Percentiles rank a stretch among this genome's conserved stretches.
Evolutionary conservation across 2,329 filamentous ascomycete genomes (phyloP).

Genomic region (Ciborinia camelliae): DNA sequence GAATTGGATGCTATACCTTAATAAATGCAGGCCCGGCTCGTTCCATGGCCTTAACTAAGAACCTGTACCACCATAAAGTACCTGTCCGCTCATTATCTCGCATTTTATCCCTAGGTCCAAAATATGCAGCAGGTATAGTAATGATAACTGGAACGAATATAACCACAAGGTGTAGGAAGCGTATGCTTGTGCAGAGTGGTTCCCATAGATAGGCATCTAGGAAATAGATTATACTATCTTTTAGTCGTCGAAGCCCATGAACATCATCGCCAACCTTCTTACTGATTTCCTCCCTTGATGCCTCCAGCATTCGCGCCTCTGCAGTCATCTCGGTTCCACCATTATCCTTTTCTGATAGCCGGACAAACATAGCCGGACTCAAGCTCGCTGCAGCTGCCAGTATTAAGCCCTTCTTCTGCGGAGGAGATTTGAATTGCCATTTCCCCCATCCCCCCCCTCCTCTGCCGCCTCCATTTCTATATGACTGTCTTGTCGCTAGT

Average conservation of each 20-base stretch:
- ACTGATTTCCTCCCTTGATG: constrained; percentile 72
- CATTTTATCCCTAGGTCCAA: constrained; percentile 62
- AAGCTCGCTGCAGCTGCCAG: constrained; percentile 38
- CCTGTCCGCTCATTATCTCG: constrained; percentile 74
- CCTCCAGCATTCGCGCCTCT: constrained; percentile 83
- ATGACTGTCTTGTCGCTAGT: constrained; percentile 21
- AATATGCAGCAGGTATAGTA: constrained; percentile 75
- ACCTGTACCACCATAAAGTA: constrained; percentile 91
- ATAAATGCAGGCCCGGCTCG: constrained; percentile 93
- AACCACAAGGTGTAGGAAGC: constrained; percentile 81
- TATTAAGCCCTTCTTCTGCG: constrained; percentile 25
- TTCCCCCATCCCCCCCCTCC: constrained; percentile 1
- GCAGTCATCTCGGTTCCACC: constrained; percentile 60
- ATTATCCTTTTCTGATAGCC: constrained; percentile 55
- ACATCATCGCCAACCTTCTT: constrained; percentile 64
- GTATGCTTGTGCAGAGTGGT: constrained; percentile 77
- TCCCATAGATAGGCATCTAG: constrained; percentile 76
- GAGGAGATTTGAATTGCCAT: constrained; percentile 20
- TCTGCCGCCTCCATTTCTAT: constrained; percentile 17
- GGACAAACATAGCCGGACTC: constrained; percentile 55
- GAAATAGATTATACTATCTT: constrained; percentile 60
- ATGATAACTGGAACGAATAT: constrained; percentile 91
- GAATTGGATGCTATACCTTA: constrained; percentile 58
- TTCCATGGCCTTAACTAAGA: constrained; percentile 87
- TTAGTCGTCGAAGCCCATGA: constrained; percentile 54